These are phyloP conservation scores for Eragrostis nindensis DNA, from an alignment of 176 grass and related monocot genomes.

Conservation along the genomic window DNA sequence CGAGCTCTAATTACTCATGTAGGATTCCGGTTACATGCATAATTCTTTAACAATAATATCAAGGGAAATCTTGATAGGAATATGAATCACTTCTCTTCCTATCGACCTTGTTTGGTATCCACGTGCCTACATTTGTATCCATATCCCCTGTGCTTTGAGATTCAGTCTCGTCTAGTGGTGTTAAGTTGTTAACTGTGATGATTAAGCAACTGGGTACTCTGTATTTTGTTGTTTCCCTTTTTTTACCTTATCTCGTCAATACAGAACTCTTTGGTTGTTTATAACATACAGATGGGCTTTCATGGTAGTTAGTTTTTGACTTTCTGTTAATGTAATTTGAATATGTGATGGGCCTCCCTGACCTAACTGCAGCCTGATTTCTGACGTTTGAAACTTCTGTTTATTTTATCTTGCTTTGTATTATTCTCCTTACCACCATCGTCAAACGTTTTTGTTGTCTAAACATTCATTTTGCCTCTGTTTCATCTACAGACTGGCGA, in stretches of 20 bases:
- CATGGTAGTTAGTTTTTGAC: background rate
- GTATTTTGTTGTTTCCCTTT: too few relatives aligned
- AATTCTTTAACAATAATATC: background rate
- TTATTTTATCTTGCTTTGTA: background rate
- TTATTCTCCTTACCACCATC: background rate
- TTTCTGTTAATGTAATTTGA: background rate
- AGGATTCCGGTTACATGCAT: background rate
- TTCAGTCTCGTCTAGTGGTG: background rate
- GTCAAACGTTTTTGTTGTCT: background rate
- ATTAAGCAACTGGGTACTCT: background rate
- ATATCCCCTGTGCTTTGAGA: background rate
- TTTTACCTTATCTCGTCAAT: too few relatives aligned
- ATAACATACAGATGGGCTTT: background rate
- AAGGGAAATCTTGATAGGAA: background rate
- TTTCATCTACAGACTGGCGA: conserved; percentile 64
- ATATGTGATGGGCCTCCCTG: background rate
- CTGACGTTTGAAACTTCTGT: background rate
- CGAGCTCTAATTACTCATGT: background rate
- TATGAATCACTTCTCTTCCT: background rate
- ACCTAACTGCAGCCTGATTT: background rate
- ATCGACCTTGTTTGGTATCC: background rate
- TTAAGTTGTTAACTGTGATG: background rate
- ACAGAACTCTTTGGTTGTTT: background rate
- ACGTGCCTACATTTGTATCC: background rate
- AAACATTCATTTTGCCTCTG: background rate